Evolutionary conservation across 1,139 yeast species (phyloP).

Genomic region (Protomyces inundatus): DNA sequence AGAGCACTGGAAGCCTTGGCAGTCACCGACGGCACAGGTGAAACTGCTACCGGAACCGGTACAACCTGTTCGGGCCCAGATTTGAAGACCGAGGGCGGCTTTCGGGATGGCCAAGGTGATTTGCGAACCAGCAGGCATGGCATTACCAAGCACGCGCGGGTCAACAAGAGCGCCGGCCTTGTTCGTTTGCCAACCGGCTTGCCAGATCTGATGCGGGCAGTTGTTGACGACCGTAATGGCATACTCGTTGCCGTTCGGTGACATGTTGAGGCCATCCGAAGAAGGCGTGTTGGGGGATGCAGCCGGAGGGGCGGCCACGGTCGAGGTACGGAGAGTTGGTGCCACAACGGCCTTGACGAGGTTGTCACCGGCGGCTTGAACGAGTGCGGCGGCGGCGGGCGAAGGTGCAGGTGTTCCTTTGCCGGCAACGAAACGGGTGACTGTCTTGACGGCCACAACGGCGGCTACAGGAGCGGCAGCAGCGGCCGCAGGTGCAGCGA

Average conservation of each 20-base stretch:
- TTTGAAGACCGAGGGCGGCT: slow-evolving; percentile 20
- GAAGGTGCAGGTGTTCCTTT: neutral
- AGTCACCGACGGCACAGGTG: slow-evolving; percentile 18
- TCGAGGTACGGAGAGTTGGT: neutral
- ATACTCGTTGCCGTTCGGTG: slow-evolving; percentile 5
- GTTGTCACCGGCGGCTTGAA: neutral
- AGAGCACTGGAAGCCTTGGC: slow-evolving; percentile 20
- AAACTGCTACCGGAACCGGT: slow-evolving; percentile 12
- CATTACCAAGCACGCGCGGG: slow-evolving; percentile 16
- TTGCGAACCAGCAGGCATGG: slow-evolving; percentile 12
- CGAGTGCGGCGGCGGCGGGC: neutral
- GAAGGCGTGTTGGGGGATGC: neutral
- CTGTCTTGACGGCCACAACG: neutral
- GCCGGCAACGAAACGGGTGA: neutral
- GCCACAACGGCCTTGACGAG: slow-evolving; percentile 1
- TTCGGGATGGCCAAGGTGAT: slow-evolving; percentile 16
- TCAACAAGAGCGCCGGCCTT: slow-evolving; percentile 17
- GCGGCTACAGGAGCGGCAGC: slow-evolving; percentile 5
- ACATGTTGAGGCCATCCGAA: neutral
- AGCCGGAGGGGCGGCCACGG: neutral
- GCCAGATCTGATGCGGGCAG: slow-evolving; percentile 23
- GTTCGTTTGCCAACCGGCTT: slow-evolving; percentile 26
- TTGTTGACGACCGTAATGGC: slow-evolving; percentile 20
- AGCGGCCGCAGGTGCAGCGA: slow-evolving; percentile 9
- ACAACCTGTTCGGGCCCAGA: slow-evolving; percentile 25